phyloP scores from a whole-genome alignment of 2,329 filamentous ascomycete species.

The Claviceps arundinis region DNA sequence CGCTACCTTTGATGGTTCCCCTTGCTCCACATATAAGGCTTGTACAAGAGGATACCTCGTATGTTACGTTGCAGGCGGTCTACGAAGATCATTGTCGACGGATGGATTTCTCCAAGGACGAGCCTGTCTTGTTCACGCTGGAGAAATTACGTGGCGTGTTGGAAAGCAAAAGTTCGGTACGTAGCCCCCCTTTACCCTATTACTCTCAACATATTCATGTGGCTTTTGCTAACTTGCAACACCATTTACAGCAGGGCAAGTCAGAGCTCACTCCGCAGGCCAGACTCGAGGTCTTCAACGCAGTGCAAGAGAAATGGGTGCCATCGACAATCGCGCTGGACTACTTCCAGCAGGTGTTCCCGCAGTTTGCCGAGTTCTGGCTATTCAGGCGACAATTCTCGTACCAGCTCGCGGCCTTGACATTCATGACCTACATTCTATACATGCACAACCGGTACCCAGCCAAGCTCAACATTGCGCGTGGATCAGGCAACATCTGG shows the following conservation, averaged over 20 bases:
- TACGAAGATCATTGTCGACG: slow-evolving; percentile 94
- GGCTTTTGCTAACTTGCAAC: background rate
- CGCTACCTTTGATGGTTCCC: slow-evolving; percentile 88
- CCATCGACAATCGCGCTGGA: slow-evolving; percentile 69
- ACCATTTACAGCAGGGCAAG: slow-evolving; percentile 37
- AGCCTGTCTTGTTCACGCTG: slow-evolving; percentile 88
- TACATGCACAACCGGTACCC: slow-evolving; percentile 95
- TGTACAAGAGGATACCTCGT: slow-evolving; percentile 89
- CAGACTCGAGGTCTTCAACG: slow-evolving; percentile 80
- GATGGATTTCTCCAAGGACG: slow-evolving; percentile 80
- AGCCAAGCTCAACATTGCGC: slow-evolving; percentile 86
- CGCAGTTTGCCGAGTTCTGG: slow-evolving; percentile 90
- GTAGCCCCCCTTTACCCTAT: slow-evolving; percentile 13
- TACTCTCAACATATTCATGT: too few species aligned
- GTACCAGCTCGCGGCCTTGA: slow-evolving; percentile 86
- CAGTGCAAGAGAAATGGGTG: slow-evolving; percentile 90
- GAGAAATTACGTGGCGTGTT: slow-evolving; percentile 74
- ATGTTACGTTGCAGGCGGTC: slow-evolving; percentile 85
- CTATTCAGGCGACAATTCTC: slow-evolving; percentile 95
- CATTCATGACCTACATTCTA: slow-evolving; percentile 98
- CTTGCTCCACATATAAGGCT: slow-evolving; percentile 89
- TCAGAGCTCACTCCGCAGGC: slow-evolving; percentile 58
- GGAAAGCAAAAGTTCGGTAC: slow-evolving; percentile 51
- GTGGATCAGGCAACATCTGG: slow-evolving; percentile 86
- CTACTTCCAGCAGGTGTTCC: slow-evolving; percentile 81